Conservation (phyloP, 2,329 filamentous ascomycete species). For the Corniculantispora saksenae region DNA sequence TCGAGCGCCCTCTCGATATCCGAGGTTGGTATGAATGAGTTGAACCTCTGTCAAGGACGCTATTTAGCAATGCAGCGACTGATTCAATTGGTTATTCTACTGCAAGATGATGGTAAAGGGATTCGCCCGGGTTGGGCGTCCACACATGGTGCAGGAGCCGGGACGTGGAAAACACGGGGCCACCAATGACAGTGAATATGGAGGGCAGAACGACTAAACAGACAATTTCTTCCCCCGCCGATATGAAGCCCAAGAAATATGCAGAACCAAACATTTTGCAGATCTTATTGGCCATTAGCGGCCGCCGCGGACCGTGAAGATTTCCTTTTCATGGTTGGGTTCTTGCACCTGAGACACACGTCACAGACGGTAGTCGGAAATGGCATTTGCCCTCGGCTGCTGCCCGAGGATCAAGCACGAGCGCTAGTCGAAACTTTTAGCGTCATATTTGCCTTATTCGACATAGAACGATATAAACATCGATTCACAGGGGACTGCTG, state of each 20-base stretch:
- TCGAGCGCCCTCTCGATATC: neutral
- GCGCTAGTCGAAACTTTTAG: neutral
- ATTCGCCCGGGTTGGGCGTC: neutral
- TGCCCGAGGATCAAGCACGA: neutral
- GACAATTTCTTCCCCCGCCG: too few species aligned
- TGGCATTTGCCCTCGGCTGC: neutral
- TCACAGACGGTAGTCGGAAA: neutral
- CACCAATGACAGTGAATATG: neutral
- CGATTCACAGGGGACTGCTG: neutral
- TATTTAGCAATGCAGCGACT: too few species aligned
- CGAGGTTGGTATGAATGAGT: too few species aligned
- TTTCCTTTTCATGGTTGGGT: neutral
- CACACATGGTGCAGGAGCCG: neutral
- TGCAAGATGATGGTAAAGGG: too few species aligned
- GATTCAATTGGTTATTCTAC: too few species aligned
- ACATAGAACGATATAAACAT: neutral
- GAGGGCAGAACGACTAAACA: neutral
- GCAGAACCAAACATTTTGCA: neutral
- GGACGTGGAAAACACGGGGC: neutral
- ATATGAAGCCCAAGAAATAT: neutral
- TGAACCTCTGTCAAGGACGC: too few species aligned
- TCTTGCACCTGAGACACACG: neutral
- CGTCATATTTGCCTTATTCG: neutral
- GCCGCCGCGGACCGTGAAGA: neutral
- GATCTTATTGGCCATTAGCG: neutral